Conservation (phyloP, 2,329 filamentous ascomycete species). For the Sporothrix mexicana region DNA sequence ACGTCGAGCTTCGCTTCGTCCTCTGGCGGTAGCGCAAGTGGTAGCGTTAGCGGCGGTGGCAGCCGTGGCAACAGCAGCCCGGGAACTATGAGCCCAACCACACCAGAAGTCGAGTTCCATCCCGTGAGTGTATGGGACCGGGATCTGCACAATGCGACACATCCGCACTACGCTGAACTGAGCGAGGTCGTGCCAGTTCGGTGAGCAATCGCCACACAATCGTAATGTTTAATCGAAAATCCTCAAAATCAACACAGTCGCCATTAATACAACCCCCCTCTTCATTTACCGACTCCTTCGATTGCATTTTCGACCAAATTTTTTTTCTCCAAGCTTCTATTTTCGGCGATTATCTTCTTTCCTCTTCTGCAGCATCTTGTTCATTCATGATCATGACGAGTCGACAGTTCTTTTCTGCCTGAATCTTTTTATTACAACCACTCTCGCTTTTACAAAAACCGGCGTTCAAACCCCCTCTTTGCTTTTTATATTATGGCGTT, state of each 20-base stretch:
- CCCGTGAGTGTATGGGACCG: conserved; percentile 49
- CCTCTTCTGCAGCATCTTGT: conserved; percentile 24
- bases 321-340: neutral
- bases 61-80: conserved; percentile 57
- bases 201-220: conserved; percentile 25
- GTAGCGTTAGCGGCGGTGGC: conserved; percentile 50
- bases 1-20: conserved; percentile 70
- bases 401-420: conserved; percentile 9
- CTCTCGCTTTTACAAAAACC: conserved; percentile 1
- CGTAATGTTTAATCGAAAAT: conserved; percentile 26
- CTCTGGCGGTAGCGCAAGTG: conserved; percentile 47
- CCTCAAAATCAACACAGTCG: neutral
- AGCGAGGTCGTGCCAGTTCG: conserved; percentile 29
- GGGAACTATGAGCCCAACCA: conserved; percentile 57
- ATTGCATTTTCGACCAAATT: conserved; percentile 11
- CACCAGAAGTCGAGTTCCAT: conserved; percentile 52
- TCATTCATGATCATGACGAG: conserved; percentile 25
- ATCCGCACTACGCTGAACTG: conserved; percentile 14
- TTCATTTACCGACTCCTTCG: neutral
- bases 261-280: conserved; percentile 11
- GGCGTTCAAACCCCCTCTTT: conserved; percentile 11
- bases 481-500: conserved; percentile 19
- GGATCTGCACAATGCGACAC: conserved; percentile 39
- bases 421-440: conserved; percentile 7
- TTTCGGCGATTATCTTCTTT: conserved; percentile 14